Conservation (phyloP, 495 filamentous ascomycete genomes). For the Trichocladium uniseriatum region DNA sequence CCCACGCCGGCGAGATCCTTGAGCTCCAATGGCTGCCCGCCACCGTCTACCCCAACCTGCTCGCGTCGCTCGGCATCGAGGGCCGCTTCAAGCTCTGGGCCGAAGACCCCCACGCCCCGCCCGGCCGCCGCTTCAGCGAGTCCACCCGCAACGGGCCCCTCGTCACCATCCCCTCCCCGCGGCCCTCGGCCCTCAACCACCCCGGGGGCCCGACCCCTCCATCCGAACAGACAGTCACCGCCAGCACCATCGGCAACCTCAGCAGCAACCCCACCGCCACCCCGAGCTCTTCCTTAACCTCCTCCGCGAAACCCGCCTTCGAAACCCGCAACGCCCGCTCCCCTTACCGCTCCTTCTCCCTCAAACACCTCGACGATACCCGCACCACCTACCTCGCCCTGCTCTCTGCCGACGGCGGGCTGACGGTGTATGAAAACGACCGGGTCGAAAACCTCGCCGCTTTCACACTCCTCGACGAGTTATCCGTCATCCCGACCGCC, state of each 20-base stretch:
- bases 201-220: background rate
- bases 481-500: too few relatives aligned
- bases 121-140: conserved; percentile 66
- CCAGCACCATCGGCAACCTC: conserved; percentile 23
- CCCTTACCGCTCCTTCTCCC: conserved; percentile 62
- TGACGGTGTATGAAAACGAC: conserved; percentile 77
- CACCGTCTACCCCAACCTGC: conserved; percentile 47
- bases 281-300: background rate
- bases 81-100: conserved; percentile 83
- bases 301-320: conserved; percentile 30
- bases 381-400: conserved; percentile 73
- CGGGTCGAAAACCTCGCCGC: conserved; percentile 72
- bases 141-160: conserved; percentile 9
- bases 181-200: conserved; percentile 42
- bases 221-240: conserved; percentile 46
- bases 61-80: conserved; percentile 68
- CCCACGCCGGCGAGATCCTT: conserved; percentile 83
- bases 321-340: conserved; percentile 34
- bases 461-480: conserved; percentile 65
- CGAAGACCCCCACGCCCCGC: conserved; percentile 68
- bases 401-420: conserved; percentile 67
- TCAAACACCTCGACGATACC: conserved; percentile 60
- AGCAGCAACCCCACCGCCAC: background rate
- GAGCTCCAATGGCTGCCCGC: conserved; percentile 75
- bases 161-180: conserved; percentile 4